These are phyloP conservation scores for Pisolithus orientalis DNA, from an alignment of 768 basidiomycete genomes.

Conservation along the genomic window DNA sequence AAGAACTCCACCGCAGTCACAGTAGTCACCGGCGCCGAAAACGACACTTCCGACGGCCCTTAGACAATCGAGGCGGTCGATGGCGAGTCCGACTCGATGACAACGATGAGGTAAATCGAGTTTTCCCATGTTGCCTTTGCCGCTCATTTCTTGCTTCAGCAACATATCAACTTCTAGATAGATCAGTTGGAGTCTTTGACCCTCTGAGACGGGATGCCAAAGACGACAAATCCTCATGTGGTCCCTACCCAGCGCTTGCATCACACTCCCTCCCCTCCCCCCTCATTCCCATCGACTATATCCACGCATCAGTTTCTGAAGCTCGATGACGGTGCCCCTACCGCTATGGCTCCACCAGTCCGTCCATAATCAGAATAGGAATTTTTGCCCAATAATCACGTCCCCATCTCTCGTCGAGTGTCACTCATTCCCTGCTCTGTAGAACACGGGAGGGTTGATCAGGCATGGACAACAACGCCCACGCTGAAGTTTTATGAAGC, in stretches of 20 bases:
- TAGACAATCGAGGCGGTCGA: conserved; percentile 88
- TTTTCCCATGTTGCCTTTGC: neutral
- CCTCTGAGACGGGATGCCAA: conserved; percentile 24
- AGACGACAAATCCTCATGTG: conserved; percentile 44
- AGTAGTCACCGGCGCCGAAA: conserved; percentile 32
- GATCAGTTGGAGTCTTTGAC: conserved; percentile 54
- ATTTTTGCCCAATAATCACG: conserved; percentile 30
- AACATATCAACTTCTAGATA: conserved; percentile 57
- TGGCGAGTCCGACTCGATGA: conserved; percentile 58
- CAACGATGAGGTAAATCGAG: conserved; percentile 48
- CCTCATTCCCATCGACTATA: conserved; percentile 84
- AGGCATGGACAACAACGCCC: conserved; percentile 79
- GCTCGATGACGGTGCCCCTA: conserved; percentile 39
- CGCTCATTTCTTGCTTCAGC: conserved; percentile 25
- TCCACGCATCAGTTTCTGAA: conserved; percentile 81
- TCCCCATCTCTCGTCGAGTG: conserved; percentile 47
- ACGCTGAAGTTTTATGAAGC: conserved; percentile 86
- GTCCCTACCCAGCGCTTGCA: conserved; percentile 38
- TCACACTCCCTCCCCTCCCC: conserved; percentile 67
- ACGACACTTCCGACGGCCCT: conserved; percentile 65
- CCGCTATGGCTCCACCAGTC: conserved; percentile 30
- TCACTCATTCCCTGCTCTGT: conserved; percentile 79
- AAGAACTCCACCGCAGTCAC: conserved; percentile 25
- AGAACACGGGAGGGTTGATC: conserved; percentile 90
- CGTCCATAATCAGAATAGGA: conserved; percentile 33